These are phyloP conservation scores for Lanmaoa pseudosensibilis DNA, from an alignment of 768 basidiomycete species.

Conservation along the genomic window DNA sequence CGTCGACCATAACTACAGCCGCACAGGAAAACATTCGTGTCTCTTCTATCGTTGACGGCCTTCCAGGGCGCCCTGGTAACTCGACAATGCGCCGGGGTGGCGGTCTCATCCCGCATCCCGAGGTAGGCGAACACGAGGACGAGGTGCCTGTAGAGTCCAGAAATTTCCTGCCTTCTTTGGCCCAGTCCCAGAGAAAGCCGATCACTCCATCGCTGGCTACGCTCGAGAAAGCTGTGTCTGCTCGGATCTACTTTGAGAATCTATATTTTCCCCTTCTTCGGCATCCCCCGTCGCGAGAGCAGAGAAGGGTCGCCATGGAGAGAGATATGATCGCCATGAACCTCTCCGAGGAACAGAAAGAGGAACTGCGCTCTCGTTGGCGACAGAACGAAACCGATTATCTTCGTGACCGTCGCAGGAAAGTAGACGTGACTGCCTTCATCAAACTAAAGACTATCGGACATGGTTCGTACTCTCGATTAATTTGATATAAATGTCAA, in stretches of 20 bases:
- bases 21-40: slow-evolving; percentile 66
- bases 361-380: slow-evolving; percentile 72
- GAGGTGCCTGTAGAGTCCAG: slow-evolving; percentile 26
- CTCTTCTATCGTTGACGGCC: slow-evolving; percentile 43
- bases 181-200: slow-evolving; percentile 47
- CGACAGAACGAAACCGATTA: slow-evolving; percentile 87
- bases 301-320: slow-evolving; percentile 84
- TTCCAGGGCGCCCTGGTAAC: slow-evolving; percentile 55
- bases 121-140: slow-evolving; percentile 61
- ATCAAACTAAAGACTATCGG: slow-evolving; percentile 91
- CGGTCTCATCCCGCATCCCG: slow-evolving; percentile 63
- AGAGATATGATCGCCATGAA: slow-evolving; percentile 77
- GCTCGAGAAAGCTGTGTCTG: slow-evolving; percentile 89
- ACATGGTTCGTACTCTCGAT: slow-evolving; percentile 59
- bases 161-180: slow-evolving; percentile 31
- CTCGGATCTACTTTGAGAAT: slow-evolving; percentile 93
- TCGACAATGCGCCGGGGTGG: slow-evolving; percentile 62
- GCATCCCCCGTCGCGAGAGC: slow-evolving; percentile 82
- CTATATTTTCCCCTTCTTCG: slow-evolving; percentile 84
- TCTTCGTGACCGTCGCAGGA: slow-evolving; percentile 78
- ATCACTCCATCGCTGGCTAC: slow-evolving; percentile 88
- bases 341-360: slow-evolving; percentile 68
- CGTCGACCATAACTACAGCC: slow-evolving; percentile 73
- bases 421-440: slow-evolving; percentile 84
- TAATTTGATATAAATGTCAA: slow-evolving; percentile 26